Percentiles rank a stretch among this genome's conserved stretches.
Conservation (phyloP, 176 grass and related monocot genomes). For the Zizania latifolia region DNA sequence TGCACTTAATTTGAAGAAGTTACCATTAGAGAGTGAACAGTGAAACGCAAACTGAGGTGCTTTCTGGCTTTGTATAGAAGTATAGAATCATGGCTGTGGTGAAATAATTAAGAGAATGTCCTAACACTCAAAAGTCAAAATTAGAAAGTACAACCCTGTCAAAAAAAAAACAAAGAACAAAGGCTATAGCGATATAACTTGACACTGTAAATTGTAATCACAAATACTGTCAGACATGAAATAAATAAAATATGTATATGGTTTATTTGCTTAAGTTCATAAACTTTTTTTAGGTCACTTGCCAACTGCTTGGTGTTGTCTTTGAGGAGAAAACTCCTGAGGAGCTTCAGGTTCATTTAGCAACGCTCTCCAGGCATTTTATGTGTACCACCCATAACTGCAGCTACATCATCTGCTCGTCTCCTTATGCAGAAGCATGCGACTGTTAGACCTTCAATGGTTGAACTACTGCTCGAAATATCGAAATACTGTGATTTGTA, state of each 20-base stretch:
- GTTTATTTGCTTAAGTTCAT: not conserved
- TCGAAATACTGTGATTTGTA: conserved; percentile 73
- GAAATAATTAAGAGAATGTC: too few relatives aligned
- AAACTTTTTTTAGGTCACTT: conserved; percentile 52
- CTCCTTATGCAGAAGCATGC: conserved; percentile 58
- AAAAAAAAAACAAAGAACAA: not conserved
- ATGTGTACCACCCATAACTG: not conserved
- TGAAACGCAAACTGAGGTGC: not conserved
- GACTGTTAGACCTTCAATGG: conserved; percentile 57
- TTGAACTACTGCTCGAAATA: conserved; percentile 65
- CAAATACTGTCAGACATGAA: not conserved
- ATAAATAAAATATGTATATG: not conserved
- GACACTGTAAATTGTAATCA: not conserved
- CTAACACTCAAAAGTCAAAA: too few relatives aligned
- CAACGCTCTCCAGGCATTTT: not conserved
- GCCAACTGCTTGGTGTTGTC: conserved; percentile 80
- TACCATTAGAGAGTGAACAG: not conserved
- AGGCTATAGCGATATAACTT: not conserved
- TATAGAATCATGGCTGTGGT: too few relatives aligned
- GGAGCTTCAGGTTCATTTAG: conserved; percentile 70
- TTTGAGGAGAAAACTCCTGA: conserved; percentile 72
- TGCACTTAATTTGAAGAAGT: not conserved
- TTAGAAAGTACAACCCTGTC: too few relatives aligned
- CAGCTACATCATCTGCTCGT: not conserved
- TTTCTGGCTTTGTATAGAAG: too few relatives aligned